Percentiles rank a stretch among this genome's conserved stretches.
phyloP scores from a whole-genome alignment of 140 eudicot genomes.

The Senecio squalidus region DNA sequence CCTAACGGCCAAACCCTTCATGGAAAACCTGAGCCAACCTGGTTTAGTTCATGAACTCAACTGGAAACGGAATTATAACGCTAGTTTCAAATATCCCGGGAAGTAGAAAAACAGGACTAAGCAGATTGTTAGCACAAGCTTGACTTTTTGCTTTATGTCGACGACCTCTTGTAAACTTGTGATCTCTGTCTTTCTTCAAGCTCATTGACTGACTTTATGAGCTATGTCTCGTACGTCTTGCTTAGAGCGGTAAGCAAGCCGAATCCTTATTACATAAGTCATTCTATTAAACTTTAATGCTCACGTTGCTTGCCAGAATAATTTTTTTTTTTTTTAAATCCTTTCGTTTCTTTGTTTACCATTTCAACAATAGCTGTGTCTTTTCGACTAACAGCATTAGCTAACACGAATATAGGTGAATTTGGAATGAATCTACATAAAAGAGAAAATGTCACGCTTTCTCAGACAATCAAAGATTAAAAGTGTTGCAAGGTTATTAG shows the following conservation, averaged over 20 bases:
- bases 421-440: not conserved
- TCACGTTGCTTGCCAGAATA: not conserved
- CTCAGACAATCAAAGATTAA: not conserved
- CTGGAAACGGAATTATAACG: constrained; percentile 43
- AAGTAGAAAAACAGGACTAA: constrained; percentile 11
- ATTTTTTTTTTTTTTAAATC: too few species aligned
- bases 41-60: constrained; percentile 15
- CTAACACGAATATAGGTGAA: not conserved
- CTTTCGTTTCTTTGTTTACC: not conserved
- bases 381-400: not conserved
- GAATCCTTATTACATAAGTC: not conserved
- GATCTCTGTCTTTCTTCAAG: not conserved
- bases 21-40: constrained; percentile 15
- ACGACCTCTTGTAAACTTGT: not conserved
- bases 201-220: not conserved
- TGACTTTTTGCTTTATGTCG: constrained; percentile 4
- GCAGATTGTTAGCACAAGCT: constrained; percentile 25
- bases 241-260: not conserved
- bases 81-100: constrained; percentile 38
- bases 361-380: not conserved
- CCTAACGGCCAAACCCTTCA: constrained; percentile 45
- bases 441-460: not conserved
- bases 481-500: constrained; percentile 3
- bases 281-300: too few species aligned
- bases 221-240: not conserved